Evolutionary conservation across 2,329 filamentous ascomycete species (phyloP).

Genomic region (Trichoderma gracile): DNA sequence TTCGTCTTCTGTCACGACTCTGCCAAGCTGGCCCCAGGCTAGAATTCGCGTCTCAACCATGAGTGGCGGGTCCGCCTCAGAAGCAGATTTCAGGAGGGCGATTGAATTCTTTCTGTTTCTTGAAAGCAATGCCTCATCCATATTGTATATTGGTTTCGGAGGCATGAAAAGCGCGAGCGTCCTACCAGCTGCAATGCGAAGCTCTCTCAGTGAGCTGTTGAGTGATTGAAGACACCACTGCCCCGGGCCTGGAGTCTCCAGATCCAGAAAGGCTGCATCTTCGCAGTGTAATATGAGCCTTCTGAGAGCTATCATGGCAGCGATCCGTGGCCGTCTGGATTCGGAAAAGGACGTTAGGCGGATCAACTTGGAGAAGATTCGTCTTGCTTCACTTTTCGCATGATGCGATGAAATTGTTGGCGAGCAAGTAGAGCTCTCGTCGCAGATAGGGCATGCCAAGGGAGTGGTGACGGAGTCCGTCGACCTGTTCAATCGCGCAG

Average conservation of each 20-base stretch:
- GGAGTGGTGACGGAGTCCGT: slow-evolving; percentile 1
- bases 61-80: slow-evolving; percentile 65
- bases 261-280: slow-evolving; percentile 60
- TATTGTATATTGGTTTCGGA: slow-evolving; percentile 28
- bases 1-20: slow-evolving; percentile 74
- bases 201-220: slow-evolving; percentile 79
- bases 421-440: slow-evolving; percentile 4
- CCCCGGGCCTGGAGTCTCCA: slow-evolving; percentile 68
- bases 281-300: slow-evolving; percentile 68
- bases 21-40: slow-evolving; percentile 82
- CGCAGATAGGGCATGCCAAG: slow-evolving; percentile 34
- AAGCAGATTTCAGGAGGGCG: slow-evolving; percentile 69
- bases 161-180: slow-evolving; percentile 67
- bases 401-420: slow-evolving; percentile 16
- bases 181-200: slow-evolving; percentile 76
- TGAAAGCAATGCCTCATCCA: slow-evolving; percentile 33
- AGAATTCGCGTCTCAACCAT: slow-evolving; percentile 82
- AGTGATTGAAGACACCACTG: slow-evolving; percentile 82
- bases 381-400: slow-evolving; percentile 43
- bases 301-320: slow-evolving; percentile 70
- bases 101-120: slow-evolving; percentile 66
- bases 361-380: slow-evolving; percentile 50
- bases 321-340: slow-evolving; percentile 63
- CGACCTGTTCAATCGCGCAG: background rate
- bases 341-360: slow-evolving; percentile 49